Conservation (phyloP, 257 asterid species). For the Nicotiana benthamiana region DNA sequence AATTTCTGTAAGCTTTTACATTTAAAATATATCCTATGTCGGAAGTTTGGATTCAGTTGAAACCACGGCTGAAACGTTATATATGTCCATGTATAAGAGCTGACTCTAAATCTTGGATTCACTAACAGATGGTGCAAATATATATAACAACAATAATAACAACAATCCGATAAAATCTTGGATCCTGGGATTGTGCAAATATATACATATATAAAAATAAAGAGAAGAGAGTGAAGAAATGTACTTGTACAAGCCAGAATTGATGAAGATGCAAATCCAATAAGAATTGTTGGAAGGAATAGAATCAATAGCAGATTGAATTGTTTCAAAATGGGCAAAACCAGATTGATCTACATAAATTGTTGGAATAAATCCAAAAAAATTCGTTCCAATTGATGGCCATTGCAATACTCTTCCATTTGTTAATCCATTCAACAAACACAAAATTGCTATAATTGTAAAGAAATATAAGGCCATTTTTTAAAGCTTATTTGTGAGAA, state of each 20-base stretch:
- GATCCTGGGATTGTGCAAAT: not conserved
- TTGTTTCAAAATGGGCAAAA: constrained; percentile 17
- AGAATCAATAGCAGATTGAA: constrained; percentile 48
- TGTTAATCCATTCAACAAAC: not conserved
- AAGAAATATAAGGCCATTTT: not conserved
- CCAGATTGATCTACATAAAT: constrained; percentile 30
- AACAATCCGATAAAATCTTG: too few relatives aligned
- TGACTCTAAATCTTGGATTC: not conserved
- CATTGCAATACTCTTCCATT: not conserved
- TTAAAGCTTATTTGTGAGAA: not conserved
- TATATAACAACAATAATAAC: not conserved
- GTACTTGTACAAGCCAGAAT: constrained; percentile 46
- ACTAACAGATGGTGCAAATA: not conserved
- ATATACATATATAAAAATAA: not conserved
- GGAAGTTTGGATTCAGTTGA: too few relatives aligned
- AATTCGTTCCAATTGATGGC: not conserved
- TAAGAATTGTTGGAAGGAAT: constrained; percentile 34
- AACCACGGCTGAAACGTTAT: too few relatives aligned
- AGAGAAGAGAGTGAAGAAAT: not conserved
- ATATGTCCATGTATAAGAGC: too few relatives aligned
- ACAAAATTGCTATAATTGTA: not conserved
- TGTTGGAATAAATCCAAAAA: not conserved
- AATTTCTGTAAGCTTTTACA: too few relatives aligned
- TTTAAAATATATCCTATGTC: too few relatives aligned
- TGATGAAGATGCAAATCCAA: constrained; percentile 40